phyloP scores from a whole-genome alignment of 495 filamentous ascomycete genomes.

The Penicillium dipodomyicola region DNA sequence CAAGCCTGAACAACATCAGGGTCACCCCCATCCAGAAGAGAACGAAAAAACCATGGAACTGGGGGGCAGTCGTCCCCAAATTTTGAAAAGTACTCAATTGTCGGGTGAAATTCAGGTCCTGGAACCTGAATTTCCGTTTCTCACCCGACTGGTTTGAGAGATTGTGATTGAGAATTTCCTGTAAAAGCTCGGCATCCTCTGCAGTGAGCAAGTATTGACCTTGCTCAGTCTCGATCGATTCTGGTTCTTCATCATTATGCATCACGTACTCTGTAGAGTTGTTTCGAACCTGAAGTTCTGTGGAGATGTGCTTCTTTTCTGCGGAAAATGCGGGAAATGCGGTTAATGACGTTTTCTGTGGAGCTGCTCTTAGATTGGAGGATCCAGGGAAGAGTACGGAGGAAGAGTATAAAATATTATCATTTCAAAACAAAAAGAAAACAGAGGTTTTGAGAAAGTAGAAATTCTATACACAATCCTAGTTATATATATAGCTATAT shows the following conservation, averaged over 20 bases:
- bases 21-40: conserved; percentile 70
- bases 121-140: conserved; percentile 51
- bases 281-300: background rate
- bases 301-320: background rate
- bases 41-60: conserved; percentile 74
- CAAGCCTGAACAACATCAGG: conserved; percentile 60
- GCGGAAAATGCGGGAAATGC: background rate
- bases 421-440: background rate
- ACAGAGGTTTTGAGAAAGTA: background rate
- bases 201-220: conserved; percentile 52
- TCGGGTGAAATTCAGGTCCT: conserved; percentile 65
- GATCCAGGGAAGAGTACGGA: background rate
- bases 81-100: conserved; percentile 70
- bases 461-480: too few relatives aligned
- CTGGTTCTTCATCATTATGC: background rate
- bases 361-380: background rate
- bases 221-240: background rate
- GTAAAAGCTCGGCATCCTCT: conserved; percentile 55
- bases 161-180: conserved; percentile 18
- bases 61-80: conserved; percentile 50
- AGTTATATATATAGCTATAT: too few relatives aligned
- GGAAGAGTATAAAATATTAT: too few relatives aligned
- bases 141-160: conserved; percentile 27
- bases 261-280: background rate
- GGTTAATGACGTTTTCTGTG: background rate